Base-by-base conservation (phyloP, 1,139 yeast species). In the Saccharomyces hybrid region DNA sequence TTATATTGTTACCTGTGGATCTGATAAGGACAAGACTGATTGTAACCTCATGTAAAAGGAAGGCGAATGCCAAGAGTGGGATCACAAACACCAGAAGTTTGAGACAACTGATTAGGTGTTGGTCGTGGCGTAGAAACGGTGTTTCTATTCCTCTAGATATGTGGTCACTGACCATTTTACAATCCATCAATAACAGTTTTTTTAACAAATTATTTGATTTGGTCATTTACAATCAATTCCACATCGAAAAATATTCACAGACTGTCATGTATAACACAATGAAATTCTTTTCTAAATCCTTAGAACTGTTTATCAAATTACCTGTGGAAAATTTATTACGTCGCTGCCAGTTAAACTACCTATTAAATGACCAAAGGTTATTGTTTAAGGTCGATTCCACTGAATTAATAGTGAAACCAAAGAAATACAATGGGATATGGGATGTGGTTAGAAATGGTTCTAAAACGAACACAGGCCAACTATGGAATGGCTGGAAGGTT, bases 401-500 rank as follows among this genome's bases (percentile, higher is more conserved):
- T 28, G 79, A 80, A 57, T 63, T 86, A 61, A 78, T 85, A 50
- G 79, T 85, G 27, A 79, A 76, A 51, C 78, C 79, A 54, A 76
- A 75, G 24, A 77, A 77, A 6, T 82, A 83, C 63, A 70, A 71
- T 21, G 86, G 87, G 3, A 68, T 82, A 28, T 69, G 78, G 56
- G 74, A 78, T 11, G 77, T 85, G 0, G 58, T 81, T 26, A 68
- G 71, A 48, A 69, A 74, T 9, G 74, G 75, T 49, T 69, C 75
- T 31, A 78, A 78, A 1, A 51, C 55, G 14, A 50, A 56, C n/a
- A 48, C 73, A n/a, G 75, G 73, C 51, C 79, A 77, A 0, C 75
- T 90, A 54, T 90, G 88, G 76, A 81, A 91, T 62, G 98, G 98
- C 49, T 93, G 98, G 97, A 80, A 90, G 69, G 84, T 89, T 44